These are phyloP conservation scores for Stevia rebaudiana DNA, from an alignment of 140 eudicot genomes.

Conservation along the genomic window DNA sequence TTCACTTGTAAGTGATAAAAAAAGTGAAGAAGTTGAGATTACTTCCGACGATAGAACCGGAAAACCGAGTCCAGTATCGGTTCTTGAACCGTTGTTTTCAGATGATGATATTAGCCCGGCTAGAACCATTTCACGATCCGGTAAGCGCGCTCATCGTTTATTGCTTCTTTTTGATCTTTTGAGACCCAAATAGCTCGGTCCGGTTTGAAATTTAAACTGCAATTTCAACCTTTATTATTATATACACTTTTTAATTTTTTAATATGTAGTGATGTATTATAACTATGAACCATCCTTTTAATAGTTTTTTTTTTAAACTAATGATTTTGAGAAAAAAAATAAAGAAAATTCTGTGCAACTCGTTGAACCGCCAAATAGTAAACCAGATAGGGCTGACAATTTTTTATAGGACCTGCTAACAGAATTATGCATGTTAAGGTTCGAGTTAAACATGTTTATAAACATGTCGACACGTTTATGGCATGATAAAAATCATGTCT, in stretches of 20 bases:
- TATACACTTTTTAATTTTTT: too few relatives aligned
- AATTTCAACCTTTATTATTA: neutral
- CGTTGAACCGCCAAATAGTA: neutral
- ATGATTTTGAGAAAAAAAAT: neutral
- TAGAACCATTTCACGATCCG: slow-evolving; percentile 43
- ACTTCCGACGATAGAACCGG: slow-evolving; percentile 51
- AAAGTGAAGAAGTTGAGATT: slow-evolving; percentile 36
- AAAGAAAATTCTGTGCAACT: neutral
- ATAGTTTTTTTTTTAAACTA: neutral
- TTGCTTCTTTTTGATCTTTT: neutral
- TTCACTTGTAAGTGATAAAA: slow-evolving; percentile 19
- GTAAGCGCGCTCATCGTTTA: slow-evolving; percentile 31
- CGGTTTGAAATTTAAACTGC: too few relatives aligned
- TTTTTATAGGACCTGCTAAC: too few relatives aligned
- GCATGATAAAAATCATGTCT: too few relatives aligned
- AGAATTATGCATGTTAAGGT: too few relatives aligned
- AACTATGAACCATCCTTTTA: neutral
- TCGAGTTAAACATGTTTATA: too few relatives aligned
- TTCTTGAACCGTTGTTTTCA: slow-evolving; percentile 75
- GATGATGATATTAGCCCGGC: slow-evolving; percentile 79
- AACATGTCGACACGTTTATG: too few relatives aligned
- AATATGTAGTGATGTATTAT: neutral
- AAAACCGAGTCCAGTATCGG: slow-evolving; percentile 84
- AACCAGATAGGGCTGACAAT: neutral
- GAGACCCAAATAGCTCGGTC: neutral